A percentile compares a stretch with the other conserved stretches of the same genome.
These are phyloP conservation scores for Spatholobus suberectus DNA, from an alignment of 306 rosid genomes.

Conservation along the genomic window DNA sequence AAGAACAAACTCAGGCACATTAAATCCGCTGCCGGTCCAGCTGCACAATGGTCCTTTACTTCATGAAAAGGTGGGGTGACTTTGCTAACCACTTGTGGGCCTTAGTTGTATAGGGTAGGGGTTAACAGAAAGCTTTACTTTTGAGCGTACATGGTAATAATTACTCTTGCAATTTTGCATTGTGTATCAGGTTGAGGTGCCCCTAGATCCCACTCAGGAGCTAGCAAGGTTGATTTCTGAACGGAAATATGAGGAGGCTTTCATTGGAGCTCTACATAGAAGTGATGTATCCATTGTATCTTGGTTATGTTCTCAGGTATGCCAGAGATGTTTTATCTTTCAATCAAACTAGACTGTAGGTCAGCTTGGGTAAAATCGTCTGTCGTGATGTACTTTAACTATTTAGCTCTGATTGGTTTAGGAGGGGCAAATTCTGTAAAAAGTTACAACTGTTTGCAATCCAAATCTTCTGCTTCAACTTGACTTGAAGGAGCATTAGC, in stretches of 20 bases:
- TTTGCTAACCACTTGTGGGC: background rate
- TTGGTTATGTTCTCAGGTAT: conserved; percentile 96
- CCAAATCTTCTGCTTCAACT: background rate
- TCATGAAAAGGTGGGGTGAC: conserved; percentile 75
- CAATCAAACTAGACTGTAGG: background rate
- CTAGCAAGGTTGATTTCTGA: conserved; percentile 80
- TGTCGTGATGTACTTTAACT: background rate
- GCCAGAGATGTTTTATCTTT: conserved; percentile 11
- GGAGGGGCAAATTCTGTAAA: background rate
- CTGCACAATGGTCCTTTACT: conserved; percentile 82
- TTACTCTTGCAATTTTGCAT: conserved; percentile 23
- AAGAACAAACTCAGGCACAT: conserved; percentile 68
- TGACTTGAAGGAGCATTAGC: background rate
- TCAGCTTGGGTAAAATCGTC: background rate
- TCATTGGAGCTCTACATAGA: conserved; percentile 84
- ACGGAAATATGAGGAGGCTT: conserved; percentile 91
- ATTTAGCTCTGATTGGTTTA: background rate
- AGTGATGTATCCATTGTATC: conserved; percentile 93
- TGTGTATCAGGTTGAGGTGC: conserved; percentile 77
- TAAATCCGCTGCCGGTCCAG: conserved; percentile 74
- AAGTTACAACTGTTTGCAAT: background rate
- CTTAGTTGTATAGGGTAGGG: background rate
- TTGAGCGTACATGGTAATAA: background rate
- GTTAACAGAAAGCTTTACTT: background rate
- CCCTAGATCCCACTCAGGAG: conserved; percentile 91